phyloP scores from a whole-genome alignment of 2,329 filamentous ascomycete species.

The Cladosporium sp. region DNA sequence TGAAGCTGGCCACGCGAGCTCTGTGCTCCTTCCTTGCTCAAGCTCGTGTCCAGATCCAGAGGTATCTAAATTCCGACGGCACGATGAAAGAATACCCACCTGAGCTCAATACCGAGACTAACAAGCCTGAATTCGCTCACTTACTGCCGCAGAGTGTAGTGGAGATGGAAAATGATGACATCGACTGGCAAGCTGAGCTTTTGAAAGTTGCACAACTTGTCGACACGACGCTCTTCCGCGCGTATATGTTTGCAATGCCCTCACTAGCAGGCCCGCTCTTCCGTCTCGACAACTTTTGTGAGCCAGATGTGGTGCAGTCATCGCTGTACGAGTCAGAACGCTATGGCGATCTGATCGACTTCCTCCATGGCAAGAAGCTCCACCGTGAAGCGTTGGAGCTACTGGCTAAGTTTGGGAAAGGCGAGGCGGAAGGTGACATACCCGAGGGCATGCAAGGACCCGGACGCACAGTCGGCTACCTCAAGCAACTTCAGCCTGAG shows the following conservation, averaged over 20 bases:
- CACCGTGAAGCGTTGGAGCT: conserved; percentile 83
- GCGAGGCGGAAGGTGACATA: conserved; percentile 43
- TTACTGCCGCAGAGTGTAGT: conserved; percentile 29
- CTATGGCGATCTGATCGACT: conserved; percentile 94
- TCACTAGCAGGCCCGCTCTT: conserved; percentile 84
- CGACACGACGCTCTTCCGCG: conserved; percentile 89
- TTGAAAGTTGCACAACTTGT: conserved; percentile 75
- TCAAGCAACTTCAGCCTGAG: conserved; percentile 83
- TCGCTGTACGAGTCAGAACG: conserved; percentile 82
- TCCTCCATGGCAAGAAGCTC: conserved; percentile 90
- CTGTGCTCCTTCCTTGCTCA: conserved; percentile 85
- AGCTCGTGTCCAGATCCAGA: conserved; percentile 64
- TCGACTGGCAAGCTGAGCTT: conserved; percentile 67
- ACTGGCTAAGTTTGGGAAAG: conserved; percentile 71
- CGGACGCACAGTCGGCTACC: conserved; percentile 76
- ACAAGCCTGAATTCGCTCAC: conserved; percentile 42
- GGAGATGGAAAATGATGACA: conserved; percentile 31
- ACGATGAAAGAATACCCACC: conserved; percentile 54
- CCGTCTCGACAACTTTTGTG: conserved; percentile 94
- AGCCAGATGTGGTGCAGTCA: conserved; percentile 91
- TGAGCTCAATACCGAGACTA: conserved; percentile 35
- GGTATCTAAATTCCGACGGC: conserved; percentile 57
- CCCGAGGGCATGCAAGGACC: conserved; percentile 68
- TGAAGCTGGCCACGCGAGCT: conserved; percentile 75
- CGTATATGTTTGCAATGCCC: conserved; percentile 89